Evolutionary conservation across 176 grass and related monocot genomes (phyloP).

Genomic region (Triticum urartu): DNA sequence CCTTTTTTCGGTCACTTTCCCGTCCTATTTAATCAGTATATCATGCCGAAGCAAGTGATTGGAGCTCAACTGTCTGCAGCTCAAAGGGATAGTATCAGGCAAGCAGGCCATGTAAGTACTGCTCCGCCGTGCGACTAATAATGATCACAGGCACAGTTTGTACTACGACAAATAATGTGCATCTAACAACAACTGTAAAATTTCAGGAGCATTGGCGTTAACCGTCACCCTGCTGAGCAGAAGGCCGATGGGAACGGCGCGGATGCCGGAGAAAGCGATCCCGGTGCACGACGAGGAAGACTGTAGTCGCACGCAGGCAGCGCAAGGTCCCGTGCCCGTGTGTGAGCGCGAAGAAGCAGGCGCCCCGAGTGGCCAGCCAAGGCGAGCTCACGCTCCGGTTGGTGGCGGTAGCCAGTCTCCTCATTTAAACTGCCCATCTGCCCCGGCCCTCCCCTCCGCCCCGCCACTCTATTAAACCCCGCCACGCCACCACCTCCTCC

Average conservation of each 20-base stretch:
- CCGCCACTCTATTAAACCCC: constrained; percentile 36
- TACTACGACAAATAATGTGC: no score
- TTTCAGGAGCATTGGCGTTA: not conserved
- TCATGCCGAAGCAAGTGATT: not conserved
- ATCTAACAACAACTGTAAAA: no score
- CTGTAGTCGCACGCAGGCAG: not conserved
- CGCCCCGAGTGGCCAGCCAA: not conserved
- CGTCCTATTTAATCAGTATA: not conserved
- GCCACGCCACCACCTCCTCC: constrained; percentile 19
- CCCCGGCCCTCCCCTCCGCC: constrained; percentile 14
- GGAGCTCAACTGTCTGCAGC: not conserved
- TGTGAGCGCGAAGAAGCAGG: not conserved
- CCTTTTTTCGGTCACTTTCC: not conserved
- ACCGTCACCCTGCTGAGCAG: not conserved
- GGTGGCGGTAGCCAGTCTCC: constrained; percentile 64
- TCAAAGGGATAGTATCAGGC: not conserved
- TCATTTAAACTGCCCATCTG: constrained; percentile 78
- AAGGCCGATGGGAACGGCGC: not conserved
- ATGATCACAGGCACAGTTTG: no score
- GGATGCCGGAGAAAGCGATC: not conserved
- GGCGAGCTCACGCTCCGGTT: constrained; percentile 23
- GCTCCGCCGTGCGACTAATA: no score
- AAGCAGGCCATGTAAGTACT: not conserved
- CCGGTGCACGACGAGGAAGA: not conserved
- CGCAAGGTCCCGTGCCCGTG: not conserved